Conservation (phyloP, 352 stramenopile genomes). For the Halophytophthora batemanensis region DNA sequence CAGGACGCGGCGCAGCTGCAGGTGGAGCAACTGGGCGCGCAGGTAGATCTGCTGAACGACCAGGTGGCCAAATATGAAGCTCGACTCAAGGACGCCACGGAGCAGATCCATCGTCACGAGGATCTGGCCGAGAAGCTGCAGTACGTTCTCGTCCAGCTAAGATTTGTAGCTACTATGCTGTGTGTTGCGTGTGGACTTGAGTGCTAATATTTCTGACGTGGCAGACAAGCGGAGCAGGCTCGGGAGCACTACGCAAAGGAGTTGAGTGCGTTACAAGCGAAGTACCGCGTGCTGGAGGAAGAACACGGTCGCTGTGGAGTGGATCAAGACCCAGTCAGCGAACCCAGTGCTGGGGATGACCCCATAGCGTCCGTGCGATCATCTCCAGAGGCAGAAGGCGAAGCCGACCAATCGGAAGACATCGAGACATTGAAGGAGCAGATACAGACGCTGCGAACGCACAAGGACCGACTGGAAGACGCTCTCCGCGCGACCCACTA, state of each 20-base stretch:
- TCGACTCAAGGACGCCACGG: slow-evolving; percentile 56
- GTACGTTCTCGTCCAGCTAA: slow-evolving; percentile 23
- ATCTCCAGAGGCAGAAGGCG: slow-evolving; percentile 2
- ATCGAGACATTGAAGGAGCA: slow-evolving; percentile 45
- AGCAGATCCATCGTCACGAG: slow-evolving; percentile 44
- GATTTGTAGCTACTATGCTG: not conserved
- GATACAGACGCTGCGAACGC: slow-evolving; percentile 40
- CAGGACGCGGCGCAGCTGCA: slow-evolving; percentile 55
- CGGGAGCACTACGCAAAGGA: slow-evolving; percentile 54
- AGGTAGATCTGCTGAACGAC: slow-evolving; percentile 76
- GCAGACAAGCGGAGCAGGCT: slow-evolving; percentile 41
- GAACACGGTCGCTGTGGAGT: slow-evolving; percentile 31
- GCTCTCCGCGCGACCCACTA: slow-evolving; percentile 72
- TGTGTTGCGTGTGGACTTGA: not conserved
- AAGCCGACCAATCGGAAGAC: slow-evolving; percentile 2
- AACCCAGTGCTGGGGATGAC: not conserved
- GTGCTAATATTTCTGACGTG: not conserved
- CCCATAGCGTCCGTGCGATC: not conserved
- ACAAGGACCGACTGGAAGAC: slow-evolving; percentile 71
- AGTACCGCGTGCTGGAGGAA: slow-evolving; percentile 50
- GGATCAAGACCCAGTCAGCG: not conserved
- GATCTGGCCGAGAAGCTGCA: slow-evolving; percentile 51
- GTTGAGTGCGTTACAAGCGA: slow-evolving; percentile 38
- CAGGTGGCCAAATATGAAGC: slow-evolving; percentile 81
- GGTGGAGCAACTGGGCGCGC: slow-evolving; percentile 62